Evolutionary conservation across 1,139 yeast species (phyloP).

Genomic region (Hyphopichia buzzinii): DNA sequence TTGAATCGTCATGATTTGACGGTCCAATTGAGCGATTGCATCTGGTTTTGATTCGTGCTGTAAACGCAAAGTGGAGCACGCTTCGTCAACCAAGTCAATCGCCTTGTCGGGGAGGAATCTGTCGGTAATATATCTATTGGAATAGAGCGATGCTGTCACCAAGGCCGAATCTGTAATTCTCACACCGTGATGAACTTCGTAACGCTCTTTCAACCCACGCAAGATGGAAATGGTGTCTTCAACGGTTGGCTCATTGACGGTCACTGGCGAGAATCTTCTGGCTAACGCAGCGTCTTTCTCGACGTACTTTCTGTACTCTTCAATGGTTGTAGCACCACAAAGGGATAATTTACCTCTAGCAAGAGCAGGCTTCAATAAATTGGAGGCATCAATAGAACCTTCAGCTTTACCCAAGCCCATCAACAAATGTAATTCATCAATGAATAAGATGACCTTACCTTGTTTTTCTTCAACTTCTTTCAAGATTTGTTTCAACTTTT

Average conservation of each 20-base stretch:
- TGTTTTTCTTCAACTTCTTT: slow-evolving; percentile 83
- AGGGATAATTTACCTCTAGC: slow-evolving; percentile 93
- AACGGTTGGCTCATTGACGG: slow-evolving; percentile 87
- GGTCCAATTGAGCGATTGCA: slow-evolving; percentile 83
- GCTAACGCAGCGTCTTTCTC: slow-evolving; percentile 92
- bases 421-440: slow-evolving; percentile 89
- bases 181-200: slow-evolving; percentile 99
- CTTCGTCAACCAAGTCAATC: slow-evolving; percentile 93
- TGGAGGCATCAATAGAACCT: slow-evolving; percentile 95
- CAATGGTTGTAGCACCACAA: slow-evolving; percentile 94
- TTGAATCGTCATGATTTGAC: slow-evolving; percentile 89
- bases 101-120: slow-evolving; percentile 94
- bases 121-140: slow-evolving; percentile 89
- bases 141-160: slow-evolving; percentile 89
- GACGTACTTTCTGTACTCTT: slow-evolving; percentile 81
- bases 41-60: slow-evolving; percentile 98
- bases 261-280: slow-evolving; percentile 87
- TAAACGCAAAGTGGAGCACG: slow-evolving; percentile 88
- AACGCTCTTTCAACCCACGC: slow-evolving; percentile 89
- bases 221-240: slow-evolving; percentile 88
- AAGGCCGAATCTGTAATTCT: slow-evolving; percentile 89
- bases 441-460: slow-evolving; percentile 77
- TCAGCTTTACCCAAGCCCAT: slow-evolving; percentile 94
- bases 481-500: slow-evolving; percentile 76
- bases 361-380: slow-evolving; percentile 85